Evolutionary conservation across 2,329 filamentous ascomycete species (phyloP), one percentile per base, ranked within the genome.

Genomic region (Monilinia laxa): DNA sequence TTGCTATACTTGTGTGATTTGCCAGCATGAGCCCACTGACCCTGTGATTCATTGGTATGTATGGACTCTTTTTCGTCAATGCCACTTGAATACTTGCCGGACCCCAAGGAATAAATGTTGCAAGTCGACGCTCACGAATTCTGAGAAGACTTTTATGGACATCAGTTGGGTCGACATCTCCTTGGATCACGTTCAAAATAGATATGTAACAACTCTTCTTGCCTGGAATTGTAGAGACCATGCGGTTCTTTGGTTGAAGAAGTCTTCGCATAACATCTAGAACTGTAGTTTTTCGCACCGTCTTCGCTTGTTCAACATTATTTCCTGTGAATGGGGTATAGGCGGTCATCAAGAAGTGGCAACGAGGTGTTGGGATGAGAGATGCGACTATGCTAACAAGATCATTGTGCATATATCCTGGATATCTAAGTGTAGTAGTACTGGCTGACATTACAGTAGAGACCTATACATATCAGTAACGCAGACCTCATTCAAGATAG

Each of bases 181-280:
- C 95, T 82, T 98, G 95, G 74, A 99, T 99, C 74, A 99, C 97
- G 79, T 99, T 98, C 70, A 99, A 83, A 73, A 99, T 98, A 58
- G 93, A 97, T 76, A 99, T 98, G 81, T 99, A 99, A 82, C 95
- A 99, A 80, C 93, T 97, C 81, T 92, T 96, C 82, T 98, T 98
- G 74, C 90, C 91, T 1, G 94, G 93, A 66, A 93, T 90, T 28
- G 95, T 97, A 31, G 93, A 97, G 56, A 99, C 95, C 95, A 99
- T 99, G 77, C 96, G 89, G 80, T 99, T 99, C 84, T 99, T 99
- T 51, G 95, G 95, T 79, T 99, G 96, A 67, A 99, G 82, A 31
- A 99, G 82, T 68, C 95, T 86, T 67, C 95, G 88, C 95, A 99
- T 99, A 70, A 99, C 96, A 77, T 99, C 95, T 52, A 99, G 81